A percentile compares a stretch with the other conserved stretches of the same genome.
These are phyloP conservation scores for Yamadazyma triangularis DNA, from an alignment of 1,139 yeast species.

Conservation along the genomic window DNA sequence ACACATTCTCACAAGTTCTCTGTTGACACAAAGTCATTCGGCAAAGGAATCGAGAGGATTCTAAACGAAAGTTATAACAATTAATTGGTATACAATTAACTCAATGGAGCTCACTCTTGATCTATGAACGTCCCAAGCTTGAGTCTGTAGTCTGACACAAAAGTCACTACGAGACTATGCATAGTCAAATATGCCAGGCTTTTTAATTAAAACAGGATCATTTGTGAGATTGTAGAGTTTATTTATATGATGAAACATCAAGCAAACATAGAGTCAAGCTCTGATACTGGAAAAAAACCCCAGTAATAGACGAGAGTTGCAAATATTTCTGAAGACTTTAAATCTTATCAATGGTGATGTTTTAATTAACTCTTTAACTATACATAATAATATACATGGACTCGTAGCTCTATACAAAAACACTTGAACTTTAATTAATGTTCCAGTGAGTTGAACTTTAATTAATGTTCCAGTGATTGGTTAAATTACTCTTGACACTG, in stretches of 20 bases:
- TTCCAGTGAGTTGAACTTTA: constrained; percentile 28
- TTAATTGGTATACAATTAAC: constrained; percentile 47
- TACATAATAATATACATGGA: too few species aligned
- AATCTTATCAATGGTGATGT: constrained; percentile 12
- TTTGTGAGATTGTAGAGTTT: constrained; percentile 14
- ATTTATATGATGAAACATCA: constrained; percentile 64
- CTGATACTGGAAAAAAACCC: constrained; percentile 55
- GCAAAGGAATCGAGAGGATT: constrained; percentile 53
- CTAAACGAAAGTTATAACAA: constrained; percentile 83
- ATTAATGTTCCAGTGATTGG: constrained; percentile 44
- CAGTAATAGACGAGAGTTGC: constrained; percentile 44
- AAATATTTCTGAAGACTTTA: constrained; percentile 25
- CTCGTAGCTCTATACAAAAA: background rate
- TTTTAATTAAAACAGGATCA: constrained; percentile 11
- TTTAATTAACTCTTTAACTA: too few species aligned
- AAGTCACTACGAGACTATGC: constrained; percentile 23
- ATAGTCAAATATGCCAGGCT: constrained; percentile 74
- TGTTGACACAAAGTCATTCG: constrained; percentile 28
- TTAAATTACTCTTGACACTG: constrained; percentile 25
- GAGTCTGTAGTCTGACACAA: too few species aligned
- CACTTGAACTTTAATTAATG: constrained; percentile 23
- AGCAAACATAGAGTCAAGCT: constrained; percentile 95
- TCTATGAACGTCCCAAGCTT: constrained; percentile 53
- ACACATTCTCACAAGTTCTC: background rate
- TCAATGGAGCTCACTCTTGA: constrained; percentile 92